Base-by-base conservation (phyloP, 805 yeast species). In the Candida xyloterini region DNA sequence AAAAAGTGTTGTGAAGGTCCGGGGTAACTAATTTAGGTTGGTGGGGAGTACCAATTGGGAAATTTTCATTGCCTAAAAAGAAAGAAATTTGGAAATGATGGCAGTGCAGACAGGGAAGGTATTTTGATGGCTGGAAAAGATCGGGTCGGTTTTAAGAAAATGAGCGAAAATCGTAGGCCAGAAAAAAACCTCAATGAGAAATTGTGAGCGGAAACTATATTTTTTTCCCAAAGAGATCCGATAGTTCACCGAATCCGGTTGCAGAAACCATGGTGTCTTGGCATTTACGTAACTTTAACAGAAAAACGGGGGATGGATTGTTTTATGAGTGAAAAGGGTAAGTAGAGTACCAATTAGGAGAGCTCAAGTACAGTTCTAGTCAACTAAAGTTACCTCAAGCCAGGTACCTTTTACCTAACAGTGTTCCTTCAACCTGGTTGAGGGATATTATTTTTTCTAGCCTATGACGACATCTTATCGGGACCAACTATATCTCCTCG, bases 61-160 rank as follows among this genome's bases (percentile, higher is more conserved):
- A 38, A 20, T 26, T 10, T 9, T 13, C 6, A 15, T 15, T 38
- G n/a, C 42, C 33, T 10, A 15, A 38, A 38, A 38, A 27, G 31
- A 18, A 18, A 4, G 6, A 18, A 18, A 18, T 18, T 18, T 5
- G 20, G 20, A 18, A 18, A 18, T 18, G 20, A 18, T 18, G 20
- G 20, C 20, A 18, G 20, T 18, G 20, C 20, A 18, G 6, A 6
- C 20, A 4, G 4, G 20, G 20, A 18, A 18, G 6, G 6, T 18
- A 18, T 18, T 6, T 6, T 5, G 6, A 18, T 30, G 35, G 40
- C 35, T 37, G 35, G 35, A 30, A 21, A 26, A 5, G 15, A 6
- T 26, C 36, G 42, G 42, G 27, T 38, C 42, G 42, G 42, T 32
- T 30, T 13, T 10, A 24, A 21, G 22, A 25, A 30, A 29, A 21